These are phyloP conservation scores for Botrytis hyacinthi DNA, from an alignment of 2,329 filamentous ascomycete species.

Conservation along the genomic window DNA sequence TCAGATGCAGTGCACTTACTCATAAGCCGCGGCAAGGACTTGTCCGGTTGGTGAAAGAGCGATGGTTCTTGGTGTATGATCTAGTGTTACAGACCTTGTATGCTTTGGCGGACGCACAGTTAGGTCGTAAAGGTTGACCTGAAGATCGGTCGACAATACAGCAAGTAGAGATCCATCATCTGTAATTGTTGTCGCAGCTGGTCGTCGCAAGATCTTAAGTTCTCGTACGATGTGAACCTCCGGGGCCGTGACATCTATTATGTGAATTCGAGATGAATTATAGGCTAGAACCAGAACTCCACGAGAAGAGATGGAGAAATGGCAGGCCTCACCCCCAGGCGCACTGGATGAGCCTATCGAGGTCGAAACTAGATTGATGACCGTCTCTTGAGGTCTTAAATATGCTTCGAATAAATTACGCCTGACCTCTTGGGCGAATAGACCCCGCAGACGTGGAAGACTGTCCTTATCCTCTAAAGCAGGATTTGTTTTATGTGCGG, in stretches of 20 bases:
- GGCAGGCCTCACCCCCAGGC: conserved; percentile 80
- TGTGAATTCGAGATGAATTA: conserved; percentile 81
- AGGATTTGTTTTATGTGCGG: conserved; percentile 44
- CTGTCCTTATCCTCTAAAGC: conserved; percentile 46
- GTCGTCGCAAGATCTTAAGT: conserved; percentile 74
- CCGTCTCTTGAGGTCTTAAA: conserved; percentile 64
- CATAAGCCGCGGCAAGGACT: conserved; percentile 80
- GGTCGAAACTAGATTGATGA: conserved; percentile 78
- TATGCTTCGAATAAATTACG: conserved; percentile 77
- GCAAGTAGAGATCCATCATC: conserved; percentile 76
- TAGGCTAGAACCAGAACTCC: conserved; percentile 75
- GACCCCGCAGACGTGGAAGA: conserved; percentile 59
- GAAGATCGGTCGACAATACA: conserved; percentile 77
- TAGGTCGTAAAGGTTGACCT: conserved; percentile 83
- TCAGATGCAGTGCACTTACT: conserved; percentile 43
- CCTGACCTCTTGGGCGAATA: conserved; percentile 69
- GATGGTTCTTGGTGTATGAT: conserved; percentile 75
- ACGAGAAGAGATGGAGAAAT: conserved; percentile 74
- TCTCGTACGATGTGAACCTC: conserved; percentile 68
- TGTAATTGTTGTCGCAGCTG: conserved; percentile 72
- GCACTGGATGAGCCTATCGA: conserved; percentile 79
- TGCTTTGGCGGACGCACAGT: conserved; percentile 62
- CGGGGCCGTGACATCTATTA: conserved; percentile 64
- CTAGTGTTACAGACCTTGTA: conserved; percentile 71
- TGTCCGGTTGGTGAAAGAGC: conserved; percentile 78